Percentiles rank a stretch among this genome's conserved stretches.
Evolutionary conservation across 192 early-diverging fungal genomes (phyloP).

Genomic region (Coemansia pectinata): DNA sequence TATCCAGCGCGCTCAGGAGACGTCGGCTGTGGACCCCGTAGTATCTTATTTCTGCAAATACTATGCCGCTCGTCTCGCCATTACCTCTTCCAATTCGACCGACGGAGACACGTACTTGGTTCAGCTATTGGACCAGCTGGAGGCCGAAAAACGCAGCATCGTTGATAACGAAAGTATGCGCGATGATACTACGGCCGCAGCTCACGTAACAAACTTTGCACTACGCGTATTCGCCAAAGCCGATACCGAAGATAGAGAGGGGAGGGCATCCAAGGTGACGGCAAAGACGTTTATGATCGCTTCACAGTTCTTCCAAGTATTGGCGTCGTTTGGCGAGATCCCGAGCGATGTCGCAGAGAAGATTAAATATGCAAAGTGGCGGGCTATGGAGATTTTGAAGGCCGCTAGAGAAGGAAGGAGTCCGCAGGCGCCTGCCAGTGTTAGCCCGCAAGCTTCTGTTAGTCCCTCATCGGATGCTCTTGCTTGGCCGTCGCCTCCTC

Average conservation of each 20-base stretch:
- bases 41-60: conserved; percentile 90
- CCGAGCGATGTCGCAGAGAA: conserved; percentile 73
- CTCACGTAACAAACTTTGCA: conserved; percentile 88
- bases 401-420: conserved; percentile 81
- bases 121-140: conserved; percentile 75
- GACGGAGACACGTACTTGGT: conserved; percentile 63
- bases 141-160: conserved; percentile 72
- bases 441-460: no score
- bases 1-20: conserved; percentile 82
- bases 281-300: conserved; percentile 89
- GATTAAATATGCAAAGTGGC: conserved; percentile 95
- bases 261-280: conserved; percentile 77
- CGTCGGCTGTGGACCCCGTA: conserved; percentile 77
- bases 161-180: conserved; percentile 66
- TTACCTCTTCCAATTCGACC: conserved; percentile 60
- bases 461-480: background rate
- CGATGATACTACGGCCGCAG: conserved; percentile 74
- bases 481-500: conserved; percentile 32
- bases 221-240: conserved; percentile 86
- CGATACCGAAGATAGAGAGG: conserved; percentile 88
- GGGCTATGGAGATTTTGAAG: conserved; percentile 92
- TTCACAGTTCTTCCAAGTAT: conserved; percentile 84
- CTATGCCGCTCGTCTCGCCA: conserved; percentile 83
- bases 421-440: conserved; percentile 46
- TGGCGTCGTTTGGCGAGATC: conserved; percentile 81